Conservation (phyloP, 768 basidiomycete genomes). For the Leucogyrophana mollusca region DNA sequence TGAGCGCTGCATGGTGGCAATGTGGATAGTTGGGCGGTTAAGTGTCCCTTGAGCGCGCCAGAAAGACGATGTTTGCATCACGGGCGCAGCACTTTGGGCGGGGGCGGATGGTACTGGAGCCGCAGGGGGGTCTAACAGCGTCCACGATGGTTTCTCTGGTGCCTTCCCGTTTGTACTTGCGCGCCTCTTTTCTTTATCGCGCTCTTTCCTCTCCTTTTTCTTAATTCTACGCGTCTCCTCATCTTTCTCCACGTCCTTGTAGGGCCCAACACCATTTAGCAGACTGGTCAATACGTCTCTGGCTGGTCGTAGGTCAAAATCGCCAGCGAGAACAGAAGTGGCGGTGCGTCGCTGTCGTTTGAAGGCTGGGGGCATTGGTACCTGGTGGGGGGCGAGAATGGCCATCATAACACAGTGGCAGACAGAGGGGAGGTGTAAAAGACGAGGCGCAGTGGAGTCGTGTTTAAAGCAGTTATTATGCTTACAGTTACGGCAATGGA, state of each 20-base stretch:
- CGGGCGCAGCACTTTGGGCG: constrained; percentile 28
- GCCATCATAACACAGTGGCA: constrained; percentile 16
- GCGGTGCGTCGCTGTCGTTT: constrained; percentile 59
- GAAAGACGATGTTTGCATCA: constrained; percentile 47
- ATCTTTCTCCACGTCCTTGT: constrained; percentile 60
- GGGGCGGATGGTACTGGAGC: constrained; percentile 13
- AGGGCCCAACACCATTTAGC: constrained; percentile 70
- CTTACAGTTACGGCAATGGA: constrained; percentile 35
- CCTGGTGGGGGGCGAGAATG: constrained; percentile 15
- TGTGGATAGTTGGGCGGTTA: constrained; percentile 61
- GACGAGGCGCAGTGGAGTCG: constrained; percentile 29
- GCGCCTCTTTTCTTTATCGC: constrained; percentile 49
- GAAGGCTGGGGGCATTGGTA: constrained; percentile 15
- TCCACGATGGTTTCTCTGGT: constrained; percentile 30
- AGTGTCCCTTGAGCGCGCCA: constrained; percentile 54
- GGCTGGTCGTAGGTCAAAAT: constrained; percentile 63
- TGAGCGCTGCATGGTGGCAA: constrained; percentile 66
- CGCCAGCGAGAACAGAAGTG: constrained; percentile 72
- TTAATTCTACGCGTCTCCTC: constrained; percentile 54
- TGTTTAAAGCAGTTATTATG: constrained; percentile 31
- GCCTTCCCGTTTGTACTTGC: constrained; percentile 33
- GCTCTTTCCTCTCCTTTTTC: constrained; percentile 48
- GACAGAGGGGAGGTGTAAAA: constrained; percentile 13
- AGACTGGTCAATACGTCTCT: constrained; percentile 80
- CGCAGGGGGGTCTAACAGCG: constrained; percentile 23